Evolutionary conservation across 164 flowering plant genomes (phyloP), one percentile per base, ranked within the genome.

Genomic region (Vitis rupestris): DNA sequence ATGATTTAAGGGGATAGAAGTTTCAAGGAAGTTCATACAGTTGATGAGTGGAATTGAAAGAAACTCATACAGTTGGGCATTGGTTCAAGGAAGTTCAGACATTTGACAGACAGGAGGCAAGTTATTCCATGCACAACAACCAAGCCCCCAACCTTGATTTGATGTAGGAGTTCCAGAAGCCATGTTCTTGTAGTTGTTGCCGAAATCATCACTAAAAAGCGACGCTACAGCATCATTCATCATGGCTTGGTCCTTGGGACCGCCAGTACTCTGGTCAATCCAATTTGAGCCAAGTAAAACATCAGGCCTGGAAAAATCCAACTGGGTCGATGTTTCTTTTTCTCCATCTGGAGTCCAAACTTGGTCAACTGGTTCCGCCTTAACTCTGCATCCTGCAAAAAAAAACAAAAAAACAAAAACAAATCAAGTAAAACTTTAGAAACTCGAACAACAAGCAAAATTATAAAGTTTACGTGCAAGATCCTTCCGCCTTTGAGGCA

Each of bases 71-170:
- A 59, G 70, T 37, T 17, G 56, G 59, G 6, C 47, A 5, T 8
- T 10, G 50, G 47, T 53, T 59, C 65, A 76, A 58, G 80, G 91
- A 65, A 70, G 73, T 60, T 82, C 81, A 50, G 84, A 80, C 81
- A 81, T 79, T 61, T 82, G 87, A 70, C 83, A 81, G 31, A 78
- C 87, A 51, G 85, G 75, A 62, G 91, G 88, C 87, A 89, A 82
- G 78, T 76, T 85, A 59, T 81, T 84, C 93, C 90, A 86, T 7
- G 77, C 57, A 63, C 66, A 75, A 58, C 75, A 72, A 55, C 72
- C 74, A 19, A 76, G 63, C 0, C 78, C 83, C 80, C 82, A 79
- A 44, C 78, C 86, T 70, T 81, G 82, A 73, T 59, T 74, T 31
- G 66, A 37, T 47, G 79, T n/a, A 30, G 80, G 69, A 64, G 70